These are phyloP conservation scores for Skeletonema potamos DNA, from an alignment of 108 stramenopile genomes.

Conservation along the genomic window DNA sequence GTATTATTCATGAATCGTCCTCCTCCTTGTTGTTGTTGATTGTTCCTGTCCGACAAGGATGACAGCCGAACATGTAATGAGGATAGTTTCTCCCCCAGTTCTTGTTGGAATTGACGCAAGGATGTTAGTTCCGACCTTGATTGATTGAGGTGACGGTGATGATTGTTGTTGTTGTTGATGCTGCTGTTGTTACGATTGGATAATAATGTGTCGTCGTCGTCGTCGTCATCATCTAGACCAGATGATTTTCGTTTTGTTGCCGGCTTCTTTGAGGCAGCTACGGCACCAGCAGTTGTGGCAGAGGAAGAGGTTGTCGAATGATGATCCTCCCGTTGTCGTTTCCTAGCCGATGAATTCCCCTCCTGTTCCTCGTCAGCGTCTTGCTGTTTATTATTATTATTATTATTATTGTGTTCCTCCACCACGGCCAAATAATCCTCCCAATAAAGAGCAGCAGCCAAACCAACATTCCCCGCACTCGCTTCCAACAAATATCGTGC, in stretches of 20 bases:
- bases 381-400: not conserved
- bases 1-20: not conserved
- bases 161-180: not conserved
- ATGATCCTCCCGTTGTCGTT: not conserved
- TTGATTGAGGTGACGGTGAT: not conserved
- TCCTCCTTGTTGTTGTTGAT: not conserved
- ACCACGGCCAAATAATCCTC: constrained; percentile 64
- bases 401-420: not conserved
- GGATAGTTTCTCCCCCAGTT: constrained; percentile 18
- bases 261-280: not conserved
- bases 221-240: not conserved
- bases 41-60: not conserved
- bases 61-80: constrained; percentile 5
- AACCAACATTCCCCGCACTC: constrained; percentile 58
- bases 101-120: constrained; percentile 24
- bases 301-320: not conserved
- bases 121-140: not conserved
- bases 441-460: constrained; percentile 78
- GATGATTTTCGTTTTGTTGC: not conserved
- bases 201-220: not conserved
- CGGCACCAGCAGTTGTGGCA: not conserved
- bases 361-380: constrained; percentile 2
- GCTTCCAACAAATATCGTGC: constrained; percentile 64
- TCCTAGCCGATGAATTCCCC: not conserved
- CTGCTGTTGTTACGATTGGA: not conserved